Evolutionary conservation across 2,329 filamentous ascomycete genomes (phyloP).

Genomic region (Cordyceps javanica): DNA sequence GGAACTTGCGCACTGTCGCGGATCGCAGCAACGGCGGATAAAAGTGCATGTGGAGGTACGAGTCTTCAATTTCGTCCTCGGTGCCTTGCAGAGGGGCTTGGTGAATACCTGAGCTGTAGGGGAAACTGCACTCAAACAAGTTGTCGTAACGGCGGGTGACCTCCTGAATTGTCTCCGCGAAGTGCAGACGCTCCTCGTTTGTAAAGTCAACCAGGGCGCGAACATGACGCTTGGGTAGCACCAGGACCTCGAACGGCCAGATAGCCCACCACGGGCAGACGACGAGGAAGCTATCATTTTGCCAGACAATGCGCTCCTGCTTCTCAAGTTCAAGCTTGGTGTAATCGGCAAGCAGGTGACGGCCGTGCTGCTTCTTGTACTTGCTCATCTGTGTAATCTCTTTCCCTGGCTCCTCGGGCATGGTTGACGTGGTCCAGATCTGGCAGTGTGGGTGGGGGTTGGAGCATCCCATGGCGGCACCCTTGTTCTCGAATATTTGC

Average conservation of each 20-base stretch:
- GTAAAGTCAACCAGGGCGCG: constrained; percentile 78
- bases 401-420: constrained; percentile 81
- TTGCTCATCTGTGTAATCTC: constrained; percentile 74
- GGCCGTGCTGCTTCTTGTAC: constrained; percentile 68
- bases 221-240: constrained; percentile 78
- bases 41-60: constrained; percentile 95
- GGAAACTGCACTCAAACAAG: constrained; percentile 92
- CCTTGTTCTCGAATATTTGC: constrained; percentile 99
- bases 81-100: constrained; percentile 84
- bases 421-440: constrained; percentile 85
- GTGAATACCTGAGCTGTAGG: constrained; percentile 94
- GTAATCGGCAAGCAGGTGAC: constrained; percentile 81
- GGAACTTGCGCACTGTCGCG: constrained; percentile 89
- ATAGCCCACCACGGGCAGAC: constrained; percentile 97
- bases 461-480: constrained; percentile 94
- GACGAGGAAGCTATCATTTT: constrained; percentile 78
- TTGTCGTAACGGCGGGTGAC: constrained; percentile 93
- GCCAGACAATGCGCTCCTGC: constrained; percentile 77
- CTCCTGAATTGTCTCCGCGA: constrained; percentile 82
- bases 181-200: constrained; percentile 59
- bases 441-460: constrained; percentile 98
- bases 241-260: constrained; percentile 95
- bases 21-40: constrained; percentile 90
- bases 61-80: constrained; percentile 75
- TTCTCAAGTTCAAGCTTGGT: constrained; percentile 75